These are phyloP conservation scores for Fusarium sp. DNA, from an alignment of 2,329 filamentous ascomycete species.

Conservation along the genomic window DNA sequence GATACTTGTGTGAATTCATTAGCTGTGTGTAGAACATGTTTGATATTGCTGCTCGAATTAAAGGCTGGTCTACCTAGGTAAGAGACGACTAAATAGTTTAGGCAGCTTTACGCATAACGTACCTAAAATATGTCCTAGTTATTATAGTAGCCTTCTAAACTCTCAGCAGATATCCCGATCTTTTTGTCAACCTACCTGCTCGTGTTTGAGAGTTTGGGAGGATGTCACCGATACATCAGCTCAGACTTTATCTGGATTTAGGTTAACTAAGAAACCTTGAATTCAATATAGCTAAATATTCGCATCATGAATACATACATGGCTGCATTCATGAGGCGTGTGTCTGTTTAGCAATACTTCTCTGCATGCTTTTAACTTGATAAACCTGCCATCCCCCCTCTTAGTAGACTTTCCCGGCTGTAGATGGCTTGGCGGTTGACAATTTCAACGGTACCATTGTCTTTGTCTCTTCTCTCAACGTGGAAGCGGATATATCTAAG, in stretches of 20 bases:
- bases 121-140: too few species aligned
- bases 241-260: constrained; percentile 2
- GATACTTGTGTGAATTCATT: background rate
- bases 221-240: background rate
- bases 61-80: too few species aligned
- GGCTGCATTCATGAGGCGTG: constrained; percentile 5
- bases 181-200: background rate
- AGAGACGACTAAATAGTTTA: too few species aligned
- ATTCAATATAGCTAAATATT: background rate
- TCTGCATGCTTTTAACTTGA: too few species aligned
- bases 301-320: background rate
- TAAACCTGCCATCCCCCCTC: constrained; percentile 3
- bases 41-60: too few species aligned
- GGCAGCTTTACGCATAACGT: too few species aligned
- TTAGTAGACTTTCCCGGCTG: constrained; percentile 38
- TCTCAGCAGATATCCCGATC: too few species aligned
- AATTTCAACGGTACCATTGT: constrained; percentile 46
- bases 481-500: constrained; percentile 49
- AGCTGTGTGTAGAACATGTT: too few species aligned
- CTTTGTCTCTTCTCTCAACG: constrained; percentile 2
- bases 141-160: too few species aligned
- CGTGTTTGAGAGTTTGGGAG: background rate
- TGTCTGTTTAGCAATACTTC: too few species aligned
- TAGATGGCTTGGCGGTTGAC: constrained; percentile 45
- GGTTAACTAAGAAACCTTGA: constrained; percentile 1